A percentile compares a stretch with the other conserved stretches of the same genome.
Evolutionary conservation across 441 rosid species (phyloP).

Genomic region (Mallotus japonicus): DNA sequence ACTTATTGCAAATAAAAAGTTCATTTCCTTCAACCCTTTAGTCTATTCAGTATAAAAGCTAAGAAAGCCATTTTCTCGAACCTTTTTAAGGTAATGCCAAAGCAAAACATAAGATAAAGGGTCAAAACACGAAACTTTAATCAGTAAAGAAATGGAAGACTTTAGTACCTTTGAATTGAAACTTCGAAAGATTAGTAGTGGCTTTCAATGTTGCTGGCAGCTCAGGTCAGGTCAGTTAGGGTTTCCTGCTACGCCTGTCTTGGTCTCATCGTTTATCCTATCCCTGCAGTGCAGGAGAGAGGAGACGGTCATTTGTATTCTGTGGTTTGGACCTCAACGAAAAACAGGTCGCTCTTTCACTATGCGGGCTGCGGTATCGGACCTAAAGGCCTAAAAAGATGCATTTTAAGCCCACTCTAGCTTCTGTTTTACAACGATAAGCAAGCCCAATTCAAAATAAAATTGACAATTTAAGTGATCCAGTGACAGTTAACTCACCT

Average conservation of each 20-base stretch:
- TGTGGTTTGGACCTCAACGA: too few relatives aligned
- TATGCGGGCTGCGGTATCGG: background rate
- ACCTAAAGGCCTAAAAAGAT: background rate
- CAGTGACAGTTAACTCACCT: too few relatives aligned
- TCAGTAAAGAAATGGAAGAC: background rate
- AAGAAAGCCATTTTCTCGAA: too few relatives aligned
- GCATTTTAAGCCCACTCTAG: background rate
- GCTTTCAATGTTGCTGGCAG: background rate
- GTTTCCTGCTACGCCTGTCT: conserved; percentile 1
- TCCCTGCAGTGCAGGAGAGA: background rate
- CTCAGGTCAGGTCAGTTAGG: background rate
- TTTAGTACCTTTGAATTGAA: background rate
- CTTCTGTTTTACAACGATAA: too few relatives aligned
- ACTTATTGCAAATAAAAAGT: too few relatives aligned
- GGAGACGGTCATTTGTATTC: too few relatives aligned
- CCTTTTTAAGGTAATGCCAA: background rate
- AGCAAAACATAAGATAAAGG: background rate
- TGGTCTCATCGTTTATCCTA: conserved; percentile 3
- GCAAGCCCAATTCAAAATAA: too few relatives aligned
- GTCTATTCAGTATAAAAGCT: too few relatives aligned
- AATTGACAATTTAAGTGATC: too few relatives aligned
- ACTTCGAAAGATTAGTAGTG: background rate
- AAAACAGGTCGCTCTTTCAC: background rate
- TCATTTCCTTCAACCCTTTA: too few relatives aligned
- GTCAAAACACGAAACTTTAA: too few relatives aligned